Evolutionary conservation across 1,139 yeast genomes (phyloP).

Genomic region (Meyerozyma athensensis): DNA sequence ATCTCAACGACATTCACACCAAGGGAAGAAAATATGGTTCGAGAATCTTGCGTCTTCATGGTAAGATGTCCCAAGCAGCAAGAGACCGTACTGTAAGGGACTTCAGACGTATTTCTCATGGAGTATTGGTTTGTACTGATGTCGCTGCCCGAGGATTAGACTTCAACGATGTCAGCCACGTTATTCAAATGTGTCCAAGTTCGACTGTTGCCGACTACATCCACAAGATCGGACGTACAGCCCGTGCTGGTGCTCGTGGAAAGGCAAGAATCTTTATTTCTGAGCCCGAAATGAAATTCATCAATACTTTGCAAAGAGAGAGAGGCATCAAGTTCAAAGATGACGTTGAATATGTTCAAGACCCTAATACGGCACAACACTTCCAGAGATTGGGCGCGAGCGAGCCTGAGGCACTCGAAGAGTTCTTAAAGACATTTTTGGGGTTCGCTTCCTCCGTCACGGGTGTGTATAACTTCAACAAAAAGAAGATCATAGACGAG

Average conservation of each 20-base stretch:
- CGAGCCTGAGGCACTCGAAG: slow-evolving; percentile 11
- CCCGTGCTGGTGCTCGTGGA: slow-evolving; percentile 86
- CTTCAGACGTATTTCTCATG: slow-evolving; percentile 48
- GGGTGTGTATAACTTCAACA: slow-evolving; percentile 22
- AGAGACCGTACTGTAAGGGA: slow-evolving; percentile 55
- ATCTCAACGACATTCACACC: slow-evolving; percentile 12
- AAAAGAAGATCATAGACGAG: slow-evolving; percentile 11
- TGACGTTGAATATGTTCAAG: slow-evolving; percentile 17
- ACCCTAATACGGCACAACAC: slow-evolving; percentile 10
- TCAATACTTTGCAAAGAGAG: slow-evolving; percentile 35
- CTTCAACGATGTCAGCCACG: slow-evolving; percentile 80
- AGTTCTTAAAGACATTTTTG: slow-evolving; percentile 7
- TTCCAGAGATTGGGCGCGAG: slow-evolving; percentile 10
- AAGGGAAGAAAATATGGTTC: slow-evolving; percentile 9
- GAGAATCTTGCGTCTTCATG: slow-evolving; percentile 49
- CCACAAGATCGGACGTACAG: slow-evolving; percentile 95
- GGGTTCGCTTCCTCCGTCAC: slow-evolving; percentile 20
- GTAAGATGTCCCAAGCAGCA: slow-evolving; percentile 61
- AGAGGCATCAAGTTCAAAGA: slow-evolving; percentile 50
- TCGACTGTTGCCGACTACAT: slow-evolving; percentile 71
- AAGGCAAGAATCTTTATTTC: slow-evolving; percentile 51
- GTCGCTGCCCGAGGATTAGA: slow-evolving; percentile 98
- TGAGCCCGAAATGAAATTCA: slow-evolving; percentile 45
- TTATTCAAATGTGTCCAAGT: slow-evolving; percentile 76
- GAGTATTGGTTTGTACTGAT: slow-evolving; percentile 77